Conservation (phyloP, 805 yeast genomes). For the Wickerhamomyces mucosus region DNA sequence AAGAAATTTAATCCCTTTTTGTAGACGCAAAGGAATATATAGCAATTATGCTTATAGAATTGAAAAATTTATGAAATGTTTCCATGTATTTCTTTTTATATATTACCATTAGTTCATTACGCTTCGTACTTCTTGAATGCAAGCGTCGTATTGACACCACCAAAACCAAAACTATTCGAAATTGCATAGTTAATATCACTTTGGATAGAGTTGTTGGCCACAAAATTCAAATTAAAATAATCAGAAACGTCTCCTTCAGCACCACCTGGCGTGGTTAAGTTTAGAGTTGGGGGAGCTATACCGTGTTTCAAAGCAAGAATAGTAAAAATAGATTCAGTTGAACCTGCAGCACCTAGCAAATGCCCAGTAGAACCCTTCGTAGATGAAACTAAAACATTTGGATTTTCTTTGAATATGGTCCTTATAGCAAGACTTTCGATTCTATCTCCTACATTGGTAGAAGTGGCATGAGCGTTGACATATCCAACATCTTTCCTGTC, state of each 20-base stretch:
- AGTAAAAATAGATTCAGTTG: slow-evolving; percentile 83
- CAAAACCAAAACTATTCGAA: slow-evolving; percentile 93
- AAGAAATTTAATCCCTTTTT: no score
- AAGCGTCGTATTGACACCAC: slow-evolving; percentile 86
- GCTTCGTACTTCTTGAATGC: slow-evolving; percentile 32
- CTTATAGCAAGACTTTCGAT: slow-evolving; percentile 78
- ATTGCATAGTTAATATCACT: slow-evolving; percentile 47
- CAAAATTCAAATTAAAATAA: slow-evolving; percentile 44
- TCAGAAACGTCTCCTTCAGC: slow-evolving; percentile 34
- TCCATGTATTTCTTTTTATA: background rate
- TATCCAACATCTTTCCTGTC: slow-evolving; percentile 50
- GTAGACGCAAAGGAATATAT: no score
- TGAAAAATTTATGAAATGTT: no score
- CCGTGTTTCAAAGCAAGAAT: slow-evolving; percentile 50
- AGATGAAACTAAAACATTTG: slow-evolving; percentile 50
- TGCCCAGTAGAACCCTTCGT: slow-evolving; percentile 94
- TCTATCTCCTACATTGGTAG: slow-evolving; percentile 80
- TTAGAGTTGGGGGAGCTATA: slow-evolving; percentile 71
- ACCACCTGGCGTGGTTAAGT: slow-evolving; percentile 46
- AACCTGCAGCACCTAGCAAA: slow-evolving; percentile 91
- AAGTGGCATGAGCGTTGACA: slow-evolving; percentile 95
- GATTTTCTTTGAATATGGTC: slow-evolving; percentile 33
- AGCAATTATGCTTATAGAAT: no score
- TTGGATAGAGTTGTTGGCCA: slow-evolving; percentile 37
- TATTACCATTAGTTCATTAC: background rate